Evolutionary conservation across 1,139 yeast species (phyloP).

Genomic region (Candida gigantensis): DNA sequence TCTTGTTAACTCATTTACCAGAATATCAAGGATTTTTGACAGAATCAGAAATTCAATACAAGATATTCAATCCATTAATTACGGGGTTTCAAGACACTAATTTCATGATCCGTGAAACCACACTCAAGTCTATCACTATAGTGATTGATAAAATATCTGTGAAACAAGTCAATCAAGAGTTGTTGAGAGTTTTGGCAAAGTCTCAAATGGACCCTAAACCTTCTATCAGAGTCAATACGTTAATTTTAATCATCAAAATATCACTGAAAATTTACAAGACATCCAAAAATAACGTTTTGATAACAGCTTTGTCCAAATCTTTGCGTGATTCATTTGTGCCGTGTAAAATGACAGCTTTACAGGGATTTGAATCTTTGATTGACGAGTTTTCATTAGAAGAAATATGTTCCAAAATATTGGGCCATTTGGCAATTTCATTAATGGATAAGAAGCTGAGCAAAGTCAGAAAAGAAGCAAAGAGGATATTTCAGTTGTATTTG

Average conservation of each 20-base stretch:
- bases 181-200: slow-evolving; percentile 78
- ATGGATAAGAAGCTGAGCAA: slow-evolving; percentile 68
- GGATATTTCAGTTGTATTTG: slow-evolving; percentile 65
- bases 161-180: slow-evolving; percentile 83
- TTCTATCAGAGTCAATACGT: slow-evolving; percentile 83
- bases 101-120: slow-evolving; percentile 74
- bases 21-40: slow-evolving; percentile 52
- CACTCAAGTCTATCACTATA: slow-evolving; percentile 67
- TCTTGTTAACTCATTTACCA: slow-evolving; percentile 65
- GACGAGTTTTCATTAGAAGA: slow-evolving; percentile 73
- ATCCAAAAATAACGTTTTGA: slow-evolving; percentile 69
- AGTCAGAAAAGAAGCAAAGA: slow-evolving; percentile 72
- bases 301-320: slow-evolving; percentile 85
- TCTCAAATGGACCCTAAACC: slow-evolving; percentile 85
- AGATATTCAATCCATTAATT: slow-evolving; percentile 64
- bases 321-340: slow-evolving; percentile 79
- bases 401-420: slow-evolving; percentile 78
- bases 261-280: slow-evolving; percentile 60
- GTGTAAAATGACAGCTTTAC: slow-evolving; percentile 74
- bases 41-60: slow-evolving; percentile 65
- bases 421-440: slow-evolving; percentile 81
- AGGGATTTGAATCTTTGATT: slow-evolving; percentile 68
- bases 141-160: slow-evolving; percentile 71
- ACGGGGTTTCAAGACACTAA: slow-evolving; percentile 88
- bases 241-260: slow-evolving; percentile 72